Evolutionary conservation across 2,329 filamentous ascomycete genomes (phyloP), one percentile per base, ranked within the genome.

Genomic region (Claviceps quebecensis): DNA sequence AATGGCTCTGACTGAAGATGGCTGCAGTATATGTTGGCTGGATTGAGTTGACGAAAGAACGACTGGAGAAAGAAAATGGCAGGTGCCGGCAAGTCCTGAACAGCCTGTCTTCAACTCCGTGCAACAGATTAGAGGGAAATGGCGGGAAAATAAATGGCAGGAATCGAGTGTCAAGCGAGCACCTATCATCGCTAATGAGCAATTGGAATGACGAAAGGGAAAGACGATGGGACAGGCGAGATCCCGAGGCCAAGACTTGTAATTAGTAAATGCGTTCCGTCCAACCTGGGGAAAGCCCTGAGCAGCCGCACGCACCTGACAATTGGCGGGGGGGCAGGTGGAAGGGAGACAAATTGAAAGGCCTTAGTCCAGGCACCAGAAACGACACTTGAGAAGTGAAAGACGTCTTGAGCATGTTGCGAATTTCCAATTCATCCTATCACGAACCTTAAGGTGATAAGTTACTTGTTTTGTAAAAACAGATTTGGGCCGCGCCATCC

Each of bases 21-120:
- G 49, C 52, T 54, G 52, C 52, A 49, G 46, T 41, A 49, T 34
- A 50, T 50, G 50, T 37, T 51, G 45, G 52, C 19, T 46, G 45
- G 9, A 11, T 36, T 13, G n/a, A 43, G 14, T 4, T 45, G 47
- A 23, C 47, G 51, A 49, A 52, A 49, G 48, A 48, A 47, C 48
- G 50, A 55, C 48, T 50, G 49, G 47, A 41, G 47, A 45, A 45
- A 49, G 37, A 40, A 53, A 49, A 46, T 45, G 55, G 58, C 54
- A 59, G 56, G 52, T 59, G 53, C 56, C 54, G 60, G 59, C 63
- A 60, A 60, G 61, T 57, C 59, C 56, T 55, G 54, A 54, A 50
- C 49, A 49, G 45, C 40, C 50, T 51, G 48, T 17, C 44, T 26
- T 48, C 43, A 54, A 53, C 41, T 40, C 50, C 48, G 47, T 47